phyloP scores from a whole-genome alignment of 768 basidiomycete genomes.

The Boletus sp. region DNA sequence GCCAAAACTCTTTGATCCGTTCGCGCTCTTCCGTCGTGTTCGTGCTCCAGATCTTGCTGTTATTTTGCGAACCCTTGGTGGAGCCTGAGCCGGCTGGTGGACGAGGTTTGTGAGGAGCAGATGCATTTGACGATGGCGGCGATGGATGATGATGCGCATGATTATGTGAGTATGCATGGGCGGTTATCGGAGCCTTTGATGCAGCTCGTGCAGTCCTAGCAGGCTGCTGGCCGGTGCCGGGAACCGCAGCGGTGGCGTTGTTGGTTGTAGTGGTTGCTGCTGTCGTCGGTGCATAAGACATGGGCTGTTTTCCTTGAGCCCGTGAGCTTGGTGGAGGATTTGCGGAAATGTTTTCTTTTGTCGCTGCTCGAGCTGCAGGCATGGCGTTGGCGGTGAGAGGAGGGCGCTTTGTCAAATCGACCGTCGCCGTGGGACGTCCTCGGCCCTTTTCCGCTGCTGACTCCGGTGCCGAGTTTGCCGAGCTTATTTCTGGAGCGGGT shows the following conservation, averaged over 20 bases:
- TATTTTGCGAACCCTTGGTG: slow-evolving; percentile 37
- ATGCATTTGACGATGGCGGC: slow-evolving; percentile 37
- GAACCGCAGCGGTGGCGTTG: slow-evolving; percentile 34
- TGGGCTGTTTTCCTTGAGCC: slow-evolving; percentile 90
- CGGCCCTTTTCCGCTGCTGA: slow-evolving; percentile 34
- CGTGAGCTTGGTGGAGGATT: slow-evolving; percentile 69
- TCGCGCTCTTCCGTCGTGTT: slow-evolving; percentile 91
- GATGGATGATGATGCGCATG: slow-evolving; percentile 56
- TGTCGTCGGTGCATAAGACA: slow-evolving; percentile 55
- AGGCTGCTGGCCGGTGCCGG: slow-evolving; percentile 33
- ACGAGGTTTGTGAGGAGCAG: slow-evolving; percentile 31
- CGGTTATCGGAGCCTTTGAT: slow-evolving; percentile 56
- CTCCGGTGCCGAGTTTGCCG: slow-evolving; percentile 33
- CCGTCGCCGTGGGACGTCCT: slow-evolving; percentile 31
- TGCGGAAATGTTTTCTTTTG: slow-evolving; percentile 36
- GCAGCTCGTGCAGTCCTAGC: slow-evolving; percentile 46
- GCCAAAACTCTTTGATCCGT: slow-evolving; percentile 98
- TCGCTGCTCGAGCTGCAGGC: slow-evolving; percentile 41
- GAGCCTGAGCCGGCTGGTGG: slow-evolving; percentile 28
- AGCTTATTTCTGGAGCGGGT: slow-evolving; percentile 15
- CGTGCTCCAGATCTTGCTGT: slow-evolving; percentile 93
- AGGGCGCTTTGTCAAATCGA: slow-evolving; percentile 38
- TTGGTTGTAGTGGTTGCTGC: slow-evolving; percentile 26
- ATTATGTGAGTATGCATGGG: slow-evolving; percentile 49
- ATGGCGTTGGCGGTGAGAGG: slow-evolving; percentile 42